phyloP scores from a whole-genome alignment of 306 rosid genomes.

The Begonia masoniana region DNA sequence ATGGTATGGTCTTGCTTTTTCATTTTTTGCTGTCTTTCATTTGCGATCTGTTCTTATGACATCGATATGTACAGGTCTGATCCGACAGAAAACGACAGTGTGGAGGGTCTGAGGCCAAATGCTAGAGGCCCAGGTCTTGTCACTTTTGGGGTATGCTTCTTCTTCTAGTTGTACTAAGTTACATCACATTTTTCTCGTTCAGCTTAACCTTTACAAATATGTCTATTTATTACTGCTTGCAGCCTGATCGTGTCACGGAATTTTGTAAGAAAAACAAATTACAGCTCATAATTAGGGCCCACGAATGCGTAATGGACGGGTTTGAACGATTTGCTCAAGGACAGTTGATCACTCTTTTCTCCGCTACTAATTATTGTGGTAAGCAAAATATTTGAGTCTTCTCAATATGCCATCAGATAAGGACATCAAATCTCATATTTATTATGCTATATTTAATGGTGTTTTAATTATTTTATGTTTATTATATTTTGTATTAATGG shows the following conservation, averaged over 20 bases:
- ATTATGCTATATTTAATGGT: too few species aligned
- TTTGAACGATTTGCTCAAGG: conserved; percentile 99
- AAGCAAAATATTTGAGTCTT: conserved; percentile 16
- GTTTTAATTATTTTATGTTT: too few species aligned
- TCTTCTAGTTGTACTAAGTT: too few species aligned
- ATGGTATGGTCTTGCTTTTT: conserved; percentile 38
- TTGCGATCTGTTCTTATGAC: conserved; percentile 7
- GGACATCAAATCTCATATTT: too few species aligned
- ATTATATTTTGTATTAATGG: too few species aligned
- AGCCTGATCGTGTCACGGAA: conserved; percentile 97
- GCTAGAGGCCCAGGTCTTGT: conserved; percentile 99
- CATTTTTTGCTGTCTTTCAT: conserved; percentile 2
- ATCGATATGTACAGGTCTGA: conserved; percentile 66
- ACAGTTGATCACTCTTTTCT: conserved; percentile 92
- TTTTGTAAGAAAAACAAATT: conserved; percentile 93
- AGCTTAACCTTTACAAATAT: too few species aligned
- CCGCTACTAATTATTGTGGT: conserved; percentile 98
- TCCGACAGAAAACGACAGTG: conserved; percentile 96
- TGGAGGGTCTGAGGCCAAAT: conserved; percentile 98
- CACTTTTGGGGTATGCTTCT: conserved; percentile 79
- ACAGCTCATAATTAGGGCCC: conserved; percentile 96
- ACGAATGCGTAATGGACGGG: conserved; percentile 99
- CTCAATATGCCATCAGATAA: too few species aligned
- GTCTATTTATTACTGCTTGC: conserved; percentile 14
- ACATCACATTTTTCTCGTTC: too few species aligned